Base-by-base conservation (phyloP, 495 filamentous ascomycete species). In the Aspergillus diversus region DNA sequence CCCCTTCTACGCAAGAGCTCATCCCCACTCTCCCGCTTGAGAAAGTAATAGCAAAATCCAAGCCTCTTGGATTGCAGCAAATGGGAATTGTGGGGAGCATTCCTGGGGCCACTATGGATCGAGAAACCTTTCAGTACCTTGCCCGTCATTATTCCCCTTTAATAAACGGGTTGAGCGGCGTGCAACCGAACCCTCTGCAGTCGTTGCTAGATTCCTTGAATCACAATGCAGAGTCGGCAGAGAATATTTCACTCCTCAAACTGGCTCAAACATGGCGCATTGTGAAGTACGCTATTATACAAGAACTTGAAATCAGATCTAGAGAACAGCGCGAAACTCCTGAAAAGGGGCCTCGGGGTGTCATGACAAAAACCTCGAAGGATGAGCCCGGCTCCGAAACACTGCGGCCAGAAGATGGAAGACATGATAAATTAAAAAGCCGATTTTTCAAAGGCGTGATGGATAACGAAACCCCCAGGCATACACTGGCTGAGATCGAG, bases 241-340 rank as follows among this genome's bases (percentile, higher is more conserved):
- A 89, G 63, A 77, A 80, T 15, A 77, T 83, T 32, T 83, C 83
- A 32, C 77, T 86, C 59, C 83, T 85, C 66, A 85, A 86, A 13
- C 75, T 92, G 12, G 87, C 90, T 7, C 90, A 92, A 67, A 91
- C 89, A 5, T 93, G 90, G 90, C 86, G 86, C 39, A 82, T 92
- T 35, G 71, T 92, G 16, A 86, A 83, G 21, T 87, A 83, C 60
- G 84, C 85, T 27, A 80, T 89, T 48, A 69, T 83, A 16, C 75
- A 90, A 59, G 81, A 92, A 48, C 79, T 92, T 1, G 74, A 79
- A 17, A 73, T 80, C 32, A 83, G 86, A 60, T 84, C 83, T 2
- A 80, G 84, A 53, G 84, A 88, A 56, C 84, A 89, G 65, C 72
- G 80, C 7, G 69, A 81, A 43, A 31, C 59, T 31, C 51, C 55